These are phyloP conservation scores for Pseudocercospora fijiensis DNA, from an alignment of 2,329 filamentous ascomycete species.

Conservation along the genomic window DNA sequence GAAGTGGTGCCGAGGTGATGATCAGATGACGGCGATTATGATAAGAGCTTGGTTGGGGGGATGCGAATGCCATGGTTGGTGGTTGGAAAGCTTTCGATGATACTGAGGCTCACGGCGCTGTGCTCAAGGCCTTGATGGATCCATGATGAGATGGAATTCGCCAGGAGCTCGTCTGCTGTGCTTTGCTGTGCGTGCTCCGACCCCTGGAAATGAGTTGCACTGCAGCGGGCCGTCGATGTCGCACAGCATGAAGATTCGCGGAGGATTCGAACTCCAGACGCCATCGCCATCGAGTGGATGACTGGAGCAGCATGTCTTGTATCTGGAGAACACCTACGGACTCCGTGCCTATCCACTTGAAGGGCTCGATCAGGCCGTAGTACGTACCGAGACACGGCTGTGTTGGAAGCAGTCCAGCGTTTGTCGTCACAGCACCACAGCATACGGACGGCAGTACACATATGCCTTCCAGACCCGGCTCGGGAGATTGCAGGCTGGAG, in stretches of 20 bases:
- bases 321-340: neutral
- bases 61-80: neutral
- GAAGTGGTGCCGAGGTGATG: neutral
- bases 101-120: neutral
- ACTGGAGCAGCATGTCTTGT: neutral
- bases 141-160: neutral
- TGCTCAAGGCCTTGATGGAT: no score
- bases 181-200: slow-evolving; percentile 6
- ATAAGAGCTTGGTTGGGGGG: neutral
- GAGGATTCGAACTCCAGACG: slow-evolving; percentile 5
- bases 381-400: neutral
- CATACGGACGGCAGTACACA: neutral
- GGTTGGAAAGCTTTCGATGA: neutral
- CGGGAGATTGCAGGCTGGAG: slow-evolving; percentile 13
- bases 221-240: slow-evolving; percentile 16
- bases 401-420: neutral
- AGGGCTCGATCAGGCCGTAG: neutral
- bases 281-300: neutral
- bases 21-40: neutral
- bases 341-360: neutral
- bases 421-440: neutral
- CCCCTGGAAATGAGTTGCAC: slow-evolving; percentile 17
- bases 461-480: neutral
- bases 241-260: slow-evolving; percentile 12
- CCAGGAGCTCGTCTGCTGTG: neutral